Conservation (phyloP, 768 basidiomycete genomes). For the Chiua virens region DNA sequence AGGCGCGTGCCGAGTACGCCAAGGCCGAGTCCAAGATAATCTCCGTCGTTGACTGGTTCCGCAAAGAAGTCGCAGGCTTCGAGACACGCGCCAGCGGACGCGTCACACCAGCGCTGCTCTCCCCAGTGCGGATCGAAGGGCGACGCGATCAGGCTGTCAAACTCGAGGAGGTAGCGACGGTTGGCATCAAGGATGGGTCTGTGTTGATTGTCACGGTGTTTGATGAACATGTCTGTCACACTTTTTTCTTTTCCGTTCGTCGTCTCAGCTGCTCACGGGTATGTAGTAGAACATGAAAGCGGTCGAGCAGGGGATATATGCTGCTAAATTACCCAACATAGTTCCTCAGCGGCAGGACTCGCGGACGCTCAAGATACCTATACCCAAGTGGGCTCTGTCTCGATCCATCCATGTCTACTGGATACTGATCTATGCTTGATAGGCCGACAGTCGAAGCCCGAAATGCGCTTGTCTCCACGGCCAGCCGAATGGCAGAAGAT, state of each 20-base stretch:
- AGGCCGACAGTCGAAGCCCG: slow-evolving; percentile 81
- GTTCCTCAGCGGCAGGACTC: slow-evolving; percentile 69
- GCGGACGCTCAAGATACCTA: slow-evolving; percentile 74
- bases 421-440: background rate
- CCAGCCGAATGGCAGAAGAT: slow-evolving; percentile 70
- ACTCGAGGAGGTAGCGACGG: slow-evolving; percentile 74
- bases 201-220: slow-evolving; percentile 73
- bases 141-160: slow-evolving; percentile 38
- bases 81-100: slow-evolving; percentile 76
- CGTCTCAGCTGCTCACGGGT: slow-evolving; percentile 14
- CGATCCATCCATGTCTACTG: background rate
- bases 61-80: slow-evolving; percentile 70
- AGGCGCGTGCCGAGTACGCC: slow-evolving; percentile 57
- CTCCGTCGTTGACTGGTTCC: slow-evolving; percentile 66
- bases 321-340: slow-evolving; percentile 70
- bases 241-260: slow-evolving; percentile 7
- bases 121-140: slow-evolving; percentile 62
- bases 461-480: slow-evolving; percentile 50
- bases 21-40: slow-evolving; percentile 67
- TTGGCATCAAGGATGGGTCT: slow-evolving; percentile 79
- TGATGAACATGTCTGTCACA: slow-evolving; percentile 65
- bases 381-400: slow-evolving; percentile 62
- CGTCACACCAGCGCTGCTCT: slow-evolving; percentile 69
- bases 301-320: slow-evolving; percentile 73
- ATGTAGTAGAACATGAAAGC: slow-evolving; percentile 67